Percentiles rank a stretch among this genome's conserved stretches.
These are phyloP conservation scores for Trifolium fragiferum DNA, from an alignment of 306 rosid genomes.

Conservation along the genomic window DNA sequence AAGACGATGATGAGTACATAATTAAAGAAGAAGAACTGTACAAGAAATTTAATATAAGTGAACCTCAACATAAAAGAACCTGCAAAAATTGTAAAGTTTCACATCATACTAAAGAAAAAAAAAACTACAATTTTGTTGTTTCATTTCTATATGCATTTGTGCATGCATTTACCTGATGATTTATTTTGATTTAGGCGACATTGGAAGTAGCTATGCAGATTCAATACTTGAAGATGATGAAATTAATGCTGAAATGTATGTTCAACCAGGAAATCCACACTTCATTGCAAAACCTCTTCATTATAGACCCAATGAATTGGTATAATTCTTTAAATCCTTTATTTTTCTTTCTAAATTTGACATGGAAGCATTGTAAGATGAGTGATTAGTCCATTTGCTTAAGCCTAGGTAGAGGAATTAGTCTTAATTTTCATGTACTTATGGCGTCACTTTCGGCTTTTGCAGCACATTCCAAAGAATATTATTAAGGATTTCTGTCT, in stretches of 20 bases:
- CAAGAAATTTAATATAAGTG: neutral
- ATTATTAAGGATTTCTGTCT: conserved; percentile 12
- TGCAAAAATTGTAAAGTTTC: conserved; percentile 35
- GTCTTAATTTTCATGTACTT: neutral
- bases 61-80: neutral
- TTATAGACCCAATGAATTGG: conserved; percentile 39
- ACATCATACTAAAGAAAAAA: neutral
- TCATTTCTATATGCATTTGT: neutral
- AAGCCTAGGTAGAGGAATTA: no score
- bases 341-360: neutral
- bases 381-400: conserved; percentile 16
- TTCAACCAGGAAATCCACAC: conserved; percentile 30
- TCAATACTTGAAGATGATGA: neutral
- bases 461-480: conserved; percentile 36
- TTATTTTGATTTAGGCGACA: conserved; percentile 33
- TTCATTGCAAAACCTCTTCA: neutral
- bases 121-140: neutral
- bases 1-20: neutral
- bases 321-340: conserved; percentile 19
- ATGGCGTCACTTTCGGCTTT: conserved; percentile 7
- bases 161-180: neutral
- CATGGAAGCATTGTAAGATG: neutral
- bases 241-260: conserved; percentile 21
- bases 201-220: neutral
- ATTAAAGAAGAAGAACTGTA: neutral